Evolutionary conservation across 2,329 filamentous ascomycete genomes (phyloP).

Genomic region (Teratosphaeria nubilosa): DNA sequence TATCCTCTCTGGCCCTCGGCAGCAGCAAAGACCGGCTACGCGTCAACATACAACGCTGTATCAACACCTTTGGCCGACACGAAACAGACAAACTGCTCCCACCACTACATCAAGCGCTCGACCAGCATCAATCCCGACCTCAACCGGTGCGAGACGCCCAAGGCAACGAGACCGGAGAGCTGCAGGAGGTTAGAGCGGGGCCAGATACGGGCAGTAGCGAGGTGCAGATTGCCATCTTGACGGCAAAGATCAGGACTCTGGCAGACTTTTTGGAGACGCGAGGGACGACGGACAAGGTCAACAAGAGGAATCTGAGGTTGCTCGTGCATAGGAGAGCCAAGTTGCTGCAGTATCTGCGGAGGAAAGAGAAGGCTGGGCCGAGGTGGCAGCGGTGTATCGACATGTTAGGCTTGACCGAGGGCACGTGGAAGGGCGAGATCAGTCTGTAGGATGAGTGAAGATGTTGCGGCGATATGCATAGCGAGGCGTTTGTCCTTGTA

Average conservation of each 20-base stretch:
- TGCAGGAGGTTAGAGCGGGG: constrained; percentile 57
- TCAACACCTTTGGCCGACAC: constrained; percentile 84
- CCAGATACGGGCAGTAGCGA: constrained; percentile 91
- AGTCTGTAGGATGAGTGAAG: constrained; percentile 42
- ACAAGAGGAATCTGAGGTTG: constrained; percentile 79
- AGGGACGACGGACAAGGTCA: constrained; percentile 80
- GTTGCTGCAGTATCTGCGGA: constrained; percentile 73
- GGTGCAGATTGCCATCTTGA: constrained; percentile 95
- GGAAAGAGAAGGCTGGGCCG: constrained; percentile 81
- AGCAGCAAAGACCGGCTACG: constrained; percentile 69
- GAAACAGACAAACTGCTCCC: constrained; percentile 65
- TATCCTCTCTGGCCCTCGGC: constrained; percentile 66
- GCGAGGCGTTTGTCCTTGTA: not conserved
- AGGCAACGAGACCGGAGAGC: constrained; percentile 2
- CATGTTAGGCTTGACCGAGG: constrained; percentile 75
- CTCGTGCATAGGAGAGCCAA: constrained; percentile 85
- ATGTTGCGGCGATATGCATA: not conserved
- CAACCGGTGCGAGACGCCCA: not conserved
- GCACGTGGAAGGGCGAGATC: constrained; percentile 87
- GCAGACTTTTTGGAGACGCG: constrained; percentile 59
- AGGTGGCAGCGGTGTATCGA: constrained; percentile 80
- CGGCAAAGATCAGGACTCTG: constrained; percentile 79
- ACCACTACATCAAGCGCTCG: constrained; percentile 43
- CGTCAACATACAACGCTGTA: constrained; percentile 73
- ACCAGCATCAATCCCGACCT: constrained; percentile 13